Evolutionary conservation across 805 yeast genomes (phyloP).

Genomic region (Komagataella kurtzmanii): DNA sequence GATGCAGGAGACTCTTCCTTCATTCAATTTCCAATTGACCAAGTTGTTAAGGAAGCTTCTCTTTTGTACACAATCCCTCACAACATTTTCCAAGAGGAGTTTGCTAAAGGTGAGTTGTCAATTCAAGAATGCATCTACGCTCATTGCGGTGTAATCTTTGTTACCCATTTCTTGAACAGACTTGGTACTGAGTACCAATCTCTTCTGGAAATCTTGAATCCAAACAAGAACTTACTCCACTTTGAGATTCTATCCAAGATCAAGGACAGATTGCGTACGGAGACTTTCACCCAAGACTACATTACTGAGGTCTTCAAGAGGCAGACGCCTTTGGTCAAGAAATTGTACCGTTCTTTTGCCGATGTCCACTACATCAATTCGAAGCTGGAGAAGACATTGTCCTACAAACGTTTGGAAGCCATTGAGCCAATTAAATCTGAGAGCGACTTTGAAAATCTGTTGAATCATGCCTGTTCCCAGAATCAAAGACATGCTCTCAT

Average conservation of each 20-base stretch:
- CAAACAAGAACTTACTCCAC: constrained; percentile 46
- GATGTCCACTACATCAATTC: constrained; percentile 74
- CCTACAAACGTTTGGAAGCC: constrained; percentile 76
- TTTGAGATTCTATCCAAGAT: constrained; percentile 67
- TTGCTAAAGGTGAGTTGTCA: constrained; percentile 66
- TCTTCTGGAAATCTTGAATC: constrained; percentile 49
- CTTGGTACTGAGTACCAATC: constrained; percentile 82
- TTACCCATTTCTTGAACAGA: constrained; percentile 88
- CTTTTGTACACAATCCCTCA: constrained; percentile 84
- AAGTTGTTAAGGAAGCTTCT: constrained; percentile 89
- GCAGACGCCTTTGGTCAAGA: constrained; percentile 61
- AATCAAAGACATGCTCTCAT: constrained; percentile 72
- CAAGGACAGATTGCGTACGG: constrained; percentile 83
- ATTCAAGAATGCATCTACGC: constrained; percentile 92
- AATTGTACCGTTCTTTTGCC: constrained; percentile 83
- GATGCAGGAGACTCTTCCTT: constrained; percentile 29
- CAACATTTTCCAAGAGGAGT: constrained; percentile 63
- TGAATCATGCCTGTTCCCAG: constrained; percentile 61
- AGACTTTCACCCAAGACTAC: constrained; percentile 80
- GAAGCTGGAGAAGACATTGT: constrained; percentile 61
- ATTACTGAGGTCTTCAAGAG: constrained; percentile 65
- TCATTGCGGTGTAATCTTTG: constrained; percentile 85
- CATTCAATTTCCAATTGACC: constrained; percentile 68
- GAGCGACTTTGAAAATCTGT: constrained; percentile 56
- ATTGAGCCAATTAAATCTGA: constrained; percentile 64